Evolutionary conservation across 805 yeast genomes (phyloP).

Genomic region (Sugiyamaella americana): DNA sequence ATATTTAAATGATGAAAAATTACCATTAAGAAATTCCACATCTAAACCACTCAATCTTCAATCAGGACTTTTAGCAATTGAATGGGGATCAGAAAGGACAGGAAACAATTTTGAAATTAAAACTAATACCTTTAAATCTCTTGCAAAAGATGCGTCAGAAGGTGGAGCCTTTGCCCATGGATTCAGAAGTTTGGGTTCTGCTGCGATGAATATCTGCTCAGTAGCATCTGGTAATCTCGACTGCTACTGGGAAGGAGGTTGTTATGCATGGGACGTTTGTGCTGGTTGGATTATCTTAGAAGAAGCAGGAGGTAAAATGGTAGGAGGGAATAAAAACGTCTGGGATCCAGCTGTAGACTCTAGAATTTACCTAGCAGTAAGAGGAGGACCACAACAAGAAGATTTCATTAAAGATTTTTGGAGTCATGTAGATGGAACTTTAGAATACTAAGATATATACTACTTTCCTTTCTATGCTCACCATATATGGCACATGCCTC

Average conservation of each 20-base stretch:
- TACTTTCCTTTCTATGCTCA: too few species aligned
- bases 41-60: conserved; percentile 39
- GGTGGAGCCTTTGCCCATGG: conserved; percentile 58
- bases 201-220: conserved; percentile 55
- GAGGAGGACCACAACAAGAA: conserved; percentile 46
- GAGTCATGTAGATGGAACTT: conserved; percentile 44
- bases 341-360: conserved; percentile 47
- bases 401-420: conserved; percentile 45
- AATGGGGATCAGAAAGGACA: conserved; percentile 55
- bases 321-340: conserved; percentile 47
- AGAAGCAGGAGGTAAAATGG: conserved; percentile 55
- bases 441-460: too few species aligned
- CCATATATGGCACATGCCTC: too few species aligned
- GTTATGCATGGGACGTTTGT: conserved; percentile 64
- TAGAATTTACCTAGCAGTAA: conserved; percentile 52
- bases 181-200: conserved; percentile 55
- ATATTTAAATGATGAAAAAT: conserved; percentile 40
- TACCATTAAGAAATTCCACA: conserved; percentile 33
- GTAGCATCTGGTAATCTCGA: conserved; percentile 56
- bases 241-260: conserved; percentile 67
- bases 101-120: conserved; percentile 48
- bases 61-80: conserved; percentile 50
- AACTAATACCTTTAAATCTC: conserved; percentile 41
- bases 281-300: conserved; percentile 59
- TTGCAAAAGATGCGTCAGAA: conserved; percentile 37